Evolutionary conservation across 176 grass and related monocot species (phyloP), one percentile per base, ranked within the genome.

Genomic region (Raddia guianensis): DNA sequence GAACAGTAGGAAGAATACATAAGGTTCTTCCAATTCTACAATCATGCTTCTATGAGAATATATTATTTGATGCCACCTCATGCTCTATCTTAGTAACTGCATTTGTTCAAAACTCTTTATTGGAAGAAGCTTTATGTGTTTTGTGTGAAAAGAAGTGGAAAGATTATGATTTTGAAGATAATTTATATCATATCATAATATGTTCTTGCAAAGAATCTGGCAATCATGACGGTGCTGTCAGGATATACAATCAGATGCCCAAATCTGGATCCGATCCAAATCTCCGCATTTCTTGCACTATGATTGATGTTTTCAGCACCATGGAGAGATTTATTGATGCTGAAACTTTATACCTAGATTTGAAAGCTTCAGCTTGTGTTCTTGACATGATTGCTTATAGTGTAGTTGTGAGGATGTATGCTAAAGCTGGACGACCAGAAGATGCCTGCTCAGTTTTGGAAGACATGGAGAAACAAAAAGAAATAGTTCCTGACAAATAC

Each of bases 351-450:
- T 98, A 86, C 75, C 21, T 89, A 46, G 84, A 85, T 42, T 73
- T 98, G 82, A 94, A 91, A 77, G 80, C 75, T 45, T 89, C 86
- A 3, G 59, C 66, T 11, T 74, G 49, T 81, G 68, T 27, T 65
- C 63, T 98, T 75, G 95, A 98, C 82, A 85, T 98, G 92, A 85
- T 98, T 87, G 92, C 86, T 72, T 98, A 98, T 56, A 95, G 88
- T 75, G 77, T 98, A 59, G 65, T 88, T 63, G 81, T 93, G 75
- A 87, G 92, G 81, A 98, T 94, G 95, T 98, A 93, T 48, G 81
- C 72, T 80, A 93, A 94, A 91, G 90, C 92, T 66, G 83, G 74
- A 7, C 73, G 67, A 42, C 56, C 92, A 66, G 56, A 93, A 42
- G 74, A 93, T 72, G 92, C 92, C 73, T 95, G 95, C 60, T 87